Base-by-base conservation (phyloP, 805 yeast genomes). In the Brettanomyces anomalus region DNA sequence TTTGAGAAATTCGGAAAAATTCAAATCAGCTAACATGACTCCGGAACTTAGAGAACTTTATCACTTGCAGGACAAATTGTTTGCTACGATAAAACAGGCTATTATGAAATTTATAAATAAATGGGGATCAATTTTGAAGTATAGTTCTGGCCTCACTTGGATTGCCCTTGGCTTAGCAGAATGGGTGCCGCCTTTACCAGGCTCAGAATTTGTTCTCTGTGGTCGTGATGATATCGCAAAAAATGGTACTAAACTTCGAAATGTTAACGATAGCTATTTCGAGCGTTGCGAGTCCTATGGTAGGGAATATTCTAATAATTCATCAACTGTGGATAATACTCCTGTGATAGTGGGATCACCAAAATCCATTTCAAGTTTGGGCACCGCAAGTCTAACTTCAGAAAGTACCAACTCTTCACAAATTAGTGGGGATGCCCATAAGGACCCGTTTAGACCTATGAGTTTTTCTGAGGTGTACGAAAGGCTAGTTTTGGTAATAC, bases 71-170 rank as follows among this genome's bases (percentile, higher is more conserved):
- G 68, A 67, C 44, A 70, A 71, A 45, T 68, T 79, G n/a, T 68
- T 81, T 39, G 70, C 70, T 19, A 64, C 68, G 1, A 62, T 86
- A 46, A 81, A 83, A 53, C 61, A 65, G 32, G 71, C 95, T 5
- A 74, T 88, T 14, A 54, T 70, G 36, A 71, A 72, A 44, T 89
- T 89, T 56, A 62, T 84, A 33, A 62, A 62, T 26, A 85, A 85
- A 64, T 88, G 95, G 95, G 89, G 93, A 5, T 68, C 70, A 33
- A 69, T 80, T 44, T 74, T 85, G 42, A 79, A 78, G 50, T 89
- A 89, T 57, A 93, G 86, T 59, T 71, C 81, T 36, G 89, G 94
- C 0, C 68, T 88, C 53, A 72, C 90, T 3, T 88, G 96, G 96
- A 76, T 85, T 16, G 96, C 96, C 0, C 63, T 86, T 28, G 88